A percentile compares a stretch with the other conserved stretches of the same genome.
These are phyloP conservation scores for Teratosphaeria gauchensis DNA, from an alignment of 2,329 filamentous ascomycete genomes.

Conservation along the genomic window DNA sequence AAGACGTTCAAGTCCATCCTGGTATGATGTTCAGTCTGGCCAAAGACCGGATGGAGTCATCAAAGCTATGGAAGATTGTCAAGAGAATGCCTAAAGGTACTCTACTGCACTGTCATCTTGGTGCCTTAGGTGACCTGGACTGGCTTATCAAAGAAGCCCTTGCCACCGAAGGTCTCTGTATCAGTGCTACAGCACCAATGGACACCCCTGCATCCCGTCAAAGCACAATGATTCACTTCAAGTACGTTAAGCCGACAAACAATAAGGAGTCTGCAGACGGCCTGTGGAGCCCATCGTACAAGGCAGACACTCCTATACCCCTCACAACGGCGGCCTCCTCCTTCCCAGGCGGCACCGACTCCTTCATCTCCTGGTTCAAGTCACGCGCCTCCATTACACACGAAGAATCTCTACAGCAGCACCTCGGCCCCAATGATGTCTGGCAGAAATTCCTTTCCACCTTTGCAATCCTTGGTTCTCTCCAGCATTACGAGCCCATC, in stretches of 20 bases:
- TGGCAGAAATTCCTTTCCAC: conserved; percentile 72
- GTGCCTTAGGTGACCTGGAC: conserved; percentile 83
- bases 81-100: conserved; percentile 81
- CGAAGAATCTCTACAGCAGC: conserved; percentile 66
- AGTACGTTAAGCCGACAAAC: conserved; percentile 24
- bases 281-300: conserved; percentile 61
- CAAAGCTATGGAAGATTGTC: conserved; percentile 76
- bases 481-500: conserved; percentile 86
- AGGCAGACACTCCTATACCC: conserved; percentile 48
- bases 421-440: conserved; percentile 72
- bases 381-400: conserved; percentile 61
- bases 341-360: conserved; percentile 64
- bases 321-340: conserved; percentile 55
- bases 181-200: conserved; percentile 52
- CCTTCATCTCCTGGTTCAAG: conserved; percentile 70
- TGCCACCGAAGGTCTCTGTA: conserved; percentile 62
- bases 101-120: conserved; percentile 76
- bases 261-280: conserved; percentile 30
- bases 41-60: conserved; percentile 76
- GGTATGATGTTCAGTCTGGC: conserved; percentile 91
- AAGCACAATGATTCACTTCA: conserved; percentile 50
- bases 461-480: conserved; percentile 62
- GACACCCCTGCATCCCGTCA: conserved; percentile 44
- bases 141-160: conserved; percentile 67
- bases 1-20: conserved; percentile 57